Evolutionary conservation across 768 basidiomycete genomes (phyloP).

Genomic region (Termitomyces eurrhizus): DNA sequence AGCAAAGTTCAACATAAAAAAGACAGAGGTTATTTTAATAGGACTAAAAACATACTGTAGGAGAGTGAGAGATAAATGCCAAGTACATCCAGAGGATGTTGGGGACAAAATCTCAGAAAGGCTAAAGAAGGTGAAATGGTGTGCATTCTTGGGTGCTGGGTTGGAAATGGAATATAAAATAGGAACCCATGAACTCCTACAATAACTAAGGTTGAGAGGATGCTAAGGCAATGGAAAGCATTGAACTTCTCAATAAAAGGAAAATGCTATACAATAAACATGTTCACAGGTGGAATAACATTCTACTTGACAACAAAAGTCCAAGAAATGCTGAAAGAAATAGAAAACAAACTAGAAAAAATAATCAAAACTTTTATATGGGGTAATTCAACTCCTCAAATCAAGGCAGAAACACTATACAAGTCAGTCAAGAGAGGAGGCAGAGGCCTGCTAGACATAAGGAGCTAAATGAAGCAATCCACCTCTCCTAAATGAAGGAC

Average conservation of each 20-base stretch:
- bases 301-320: neutral
- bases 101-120: neutral
- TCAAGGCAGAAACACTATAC: neutral
- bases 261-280: neutral
- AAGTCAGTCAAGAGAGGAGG: neutral
- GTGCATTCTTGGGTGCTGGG: neutral
- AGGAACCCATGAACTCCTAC: neutral
- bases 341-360: neutral
- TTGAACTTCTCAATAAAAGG: neutral
- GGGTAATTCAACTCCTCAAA: fast-evolving
- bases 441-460: neutral
- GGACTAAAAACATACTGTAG: neutral
- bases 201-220: too few relatives aligned
- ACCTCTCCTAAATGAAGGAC: neutral
- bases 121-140: neutral
- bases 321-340: neutral
- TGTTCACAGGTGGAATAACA: neutral
- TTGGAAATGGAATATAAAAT: neutral
- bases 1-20: neutral
- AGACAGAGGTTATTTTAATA: neutral
- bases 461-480: neutral
- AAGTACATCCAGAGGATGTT: neutral
- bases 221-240: neutral
- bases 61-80: neutral
- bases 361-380: neutral